Evolutionary conservation across 495 filamentous ascomycete genomes (phyloP).

Genomic region (Neurospora sp.): DNA sequence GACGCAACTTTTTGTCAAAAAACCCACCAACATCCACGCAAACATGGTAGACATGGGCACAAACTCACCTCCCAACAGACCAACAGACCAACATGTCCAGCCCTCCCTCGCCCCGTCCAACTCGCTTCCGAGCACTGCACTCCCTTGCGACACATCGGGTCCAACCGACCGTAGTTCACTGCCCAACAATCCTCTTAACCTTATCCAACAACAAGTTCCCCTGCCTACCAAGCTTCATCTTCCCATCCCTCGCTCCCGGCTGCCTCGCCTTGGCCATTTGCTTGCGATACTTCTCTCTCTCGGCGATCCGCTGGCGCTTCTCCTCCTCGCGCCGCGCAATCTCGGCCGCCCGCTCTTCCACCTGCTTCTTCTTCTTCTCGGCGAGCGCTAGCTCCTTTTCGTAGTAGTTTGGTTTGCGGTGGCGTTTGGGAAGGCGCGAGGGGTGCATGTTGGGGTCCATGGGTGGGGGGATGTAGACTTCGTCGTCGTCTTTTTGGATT

Average conservation of each 20-base stretch:
- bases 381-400: slow-evolving; percentile 65
- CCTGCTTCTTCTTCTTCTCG: slow-evolving; percentile 52
- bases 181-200: slow-evolving; percentile 61
- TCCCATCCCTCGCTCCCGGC: slow-evolving; percentile 60
- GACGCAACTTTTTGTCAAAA: background rate
- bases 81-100: background rate
- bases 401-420: slow-evolving; percentile 52
- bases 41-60: background rate
- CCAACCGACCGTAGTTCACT: background rate
- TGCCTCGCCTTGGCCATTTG: slow-evolving; percentile 67
- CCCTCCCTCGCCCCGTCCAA: background rate
- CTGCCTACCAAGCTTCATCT: slow-evolving; percentile 76
- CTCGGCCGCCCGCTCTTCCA: slow-evolving; percentile 49
- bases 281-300: slow-evolving; percentile 53
- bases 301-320: slow-evolving; percentile 43
- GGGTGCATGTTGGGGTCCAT: slow-evolving; percentile 4
- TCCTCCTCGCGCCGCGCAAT: slow-evolving; percentile 45
- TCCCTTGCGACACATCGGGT: background rate
- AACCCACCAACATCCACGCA: background rate
- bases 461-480: background rate
- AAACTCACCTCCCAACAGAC: background rate
- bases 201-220: slow-evolving; percentile 73
- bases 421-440: slow-evolving; percentile 12
- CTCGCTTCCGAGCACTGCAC: background rate
- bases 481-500: background rate